These are phyloP conservation scores for Paraurostyla sp. DNA, from an alignment of 73 alveolate species.

Conservation along the genomic window DNA sequence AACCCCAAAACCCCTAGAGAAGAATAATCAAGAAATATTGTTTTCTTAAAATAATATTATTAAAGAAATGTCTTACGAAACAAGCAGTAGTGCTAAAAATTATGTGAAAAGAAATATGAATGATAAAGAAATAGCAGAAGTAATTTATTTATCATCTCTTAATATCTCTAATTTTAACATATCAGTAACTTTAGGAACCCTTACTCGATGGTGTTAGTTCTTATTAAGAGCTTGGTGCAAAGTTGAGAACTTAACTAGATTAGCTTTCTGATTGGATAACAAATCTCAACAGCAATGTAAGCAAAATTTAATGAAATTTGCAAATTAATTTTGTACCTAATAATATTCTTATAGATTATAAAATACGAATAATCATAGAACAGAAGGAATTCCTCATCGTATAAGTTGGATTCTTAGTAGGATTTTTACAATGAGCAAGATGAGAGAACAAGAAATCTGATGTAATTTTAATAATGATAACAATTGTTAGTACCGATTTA, in stretches of 20 bases:
- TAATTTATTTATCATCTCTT: not conserved
- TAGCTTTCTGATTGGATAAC: not conserved
- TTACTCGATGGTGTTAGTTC: not conserved
- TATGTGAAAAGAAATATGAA: not conserved
- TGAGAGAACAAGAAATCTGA: not conserved
- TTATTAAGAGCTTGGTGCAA: not conserved
- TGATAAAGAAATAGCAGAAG: conserved; percentile 4
- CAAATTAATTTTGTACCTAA: not conserved
- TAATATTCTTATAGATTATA: not conserved
- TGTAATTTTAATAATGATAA: not conserved
- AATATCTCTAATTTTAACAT: not conserved
- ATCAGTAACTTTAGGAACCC: conserved; percentile 12
- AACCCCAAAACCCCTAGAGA: too few relatives aligned
- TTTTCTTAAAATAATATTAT: not conserved
- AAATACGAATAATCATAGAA: not conserved
- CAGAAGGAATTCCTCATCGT: not conserved
- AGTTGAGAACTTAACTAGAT: not conserved
- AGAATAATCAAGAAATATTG: too few relatives aligned
- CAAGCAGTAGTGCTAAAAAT: not conserved
- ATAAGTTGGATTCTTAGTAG: too few relatives aligned
- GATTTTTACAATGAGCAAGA: conserved; percentile 12
- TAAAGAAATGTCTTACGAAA: conserved; percentile 15
- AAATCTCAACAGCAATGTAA: conserved; percentile 28
- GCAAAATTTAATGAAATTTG: not conserved
- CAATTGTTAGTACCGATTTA: not conserved